Evolutionary conservation across 176 grass and related monocot species (phyloP).

Genomic region (Avena eriantha): DNA sequence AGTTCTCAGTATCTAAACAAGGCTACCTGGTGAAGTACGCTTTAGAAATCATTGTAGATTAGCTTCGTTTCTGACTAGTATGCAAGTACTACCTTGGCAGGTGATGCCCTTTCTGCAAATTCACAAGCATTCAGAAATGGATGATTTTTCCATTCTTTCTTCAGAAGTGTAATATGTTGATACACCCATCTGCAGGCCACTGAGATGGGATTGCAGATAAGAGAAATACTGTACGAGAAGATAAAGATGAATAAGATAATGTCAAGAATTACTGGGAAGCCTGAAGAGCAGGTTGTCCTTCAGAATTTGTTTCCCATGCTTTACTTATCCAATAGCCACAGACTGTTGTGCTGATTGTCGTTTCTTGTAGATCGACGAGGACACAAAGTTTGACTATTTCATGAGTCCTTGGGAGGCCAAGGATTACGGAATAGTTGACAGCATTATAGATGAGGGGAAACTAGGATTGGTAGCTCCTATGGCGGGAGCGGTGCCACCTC

Average conservation of each 20-base stretch:
- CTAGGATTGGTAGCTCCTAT: conserved; percentile 79
- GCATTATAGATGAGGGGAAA: conserved; percentile 81
- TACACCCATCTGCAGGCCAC: conserved; percentile 51
- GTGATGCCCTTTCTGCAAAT: not conserved
- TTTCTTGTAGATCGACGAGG: conserved; percentile 73
- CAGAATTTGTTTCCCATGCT: not conserved
- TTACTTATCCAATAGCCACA: conserved; percentile 13
- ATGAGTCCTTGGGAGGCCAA: conserved; percentile 98
- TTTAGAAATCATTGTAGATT: conserved; percentile 12
- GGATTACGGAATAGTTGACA: conserved; percentile 88
- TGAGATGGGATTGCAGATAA: conserved; percentile 72
- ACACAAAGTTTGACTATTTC: conserved; percentile 90
- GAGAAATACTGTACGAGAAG: conserved; percentile 89
- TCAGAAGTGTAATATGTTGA: conserved; percentile 22
- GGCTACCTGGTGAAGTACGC: not conserved
- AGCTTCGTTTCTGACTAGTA: not conserved
- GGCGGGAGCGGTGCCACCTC: conserved; percentile 65
- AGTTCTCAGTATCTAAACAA: not conserved
- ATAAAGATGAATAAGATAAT: conserved; percentile 93
- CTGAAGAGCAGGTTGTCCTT: conserved; percentile 69
- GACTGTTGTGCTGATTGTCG: conserved; percentile 16
- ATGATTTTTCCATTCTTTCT: not conserved
- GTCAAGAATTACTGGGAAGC: conserved; percentile 92
- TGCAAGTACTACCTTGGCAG: not conserved
- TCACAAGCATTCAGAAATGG: not conserved